These are phyloP conservation scores for Suillus variegatus DNA, from an alignment of 768 basidiomycete genomes.

Conservation along the genomic window DNA sequence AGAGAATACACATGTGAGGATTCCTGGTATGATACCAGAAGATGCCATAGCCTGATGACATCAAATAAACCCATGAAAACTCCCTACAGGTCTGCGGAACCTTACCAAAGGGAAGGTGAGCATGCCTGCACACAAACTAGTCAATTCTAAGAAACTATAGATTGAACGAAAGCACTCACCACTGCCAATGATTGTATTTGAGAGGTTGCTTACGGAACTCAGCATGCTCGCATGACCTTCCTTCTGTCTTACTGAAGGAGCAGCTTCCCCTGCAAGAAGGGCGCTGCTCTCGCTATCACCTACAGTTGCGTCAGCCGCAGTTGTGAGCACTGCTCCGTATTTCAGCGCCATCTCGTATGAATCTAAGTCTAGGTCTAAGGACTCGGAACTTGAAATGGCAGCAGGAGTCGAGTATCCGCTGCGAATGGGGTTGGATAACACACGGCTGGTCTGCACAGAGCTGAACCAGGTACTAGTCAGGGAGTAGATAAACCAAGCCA, in stretches of 20 bases:
- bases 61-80: not conserved
- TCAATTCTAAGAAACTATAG: constrained; percentile 5
- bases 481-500: constrained; percentile 2
- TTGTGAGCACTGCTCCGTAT: constrained; percentile 59
- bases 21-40: constrained; percentile 86
- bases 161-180: constrained; percentile 47
- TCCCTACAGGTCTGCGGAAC: constrained; percentile 9
- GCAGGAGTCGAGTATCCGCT: not conserved
- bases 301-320: constrained; percentile 20
- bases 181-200: constrained; percentile 92
- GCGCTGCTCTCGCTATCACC: constrained; percentile 56
- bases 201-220: constrained; percentile 76
- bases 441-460: not conserved
- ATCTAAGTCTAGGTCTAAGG: constrained; percentile 13
- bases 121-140: constrained; percentile 58
- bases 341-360: constrained; percentile 66
- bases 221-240: constrained; percentile 72
- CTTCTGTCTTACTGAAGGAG: constrained; percentile 20
- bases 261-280: constrained; percentile 48
- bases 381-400: not conserved
- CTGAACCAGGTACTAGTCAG: not conserved
- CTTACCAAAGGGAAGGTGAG: constrained; percentile 82
- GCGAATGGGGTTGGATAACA: not conserved
- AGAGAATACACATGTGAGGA: constrained; percentile 84
- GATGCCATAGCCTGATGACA: constrained; percentile 81